Conservation (phyloP, 1,284 basidiomycete genomes). For the Puccinia novopanici region DNA sequence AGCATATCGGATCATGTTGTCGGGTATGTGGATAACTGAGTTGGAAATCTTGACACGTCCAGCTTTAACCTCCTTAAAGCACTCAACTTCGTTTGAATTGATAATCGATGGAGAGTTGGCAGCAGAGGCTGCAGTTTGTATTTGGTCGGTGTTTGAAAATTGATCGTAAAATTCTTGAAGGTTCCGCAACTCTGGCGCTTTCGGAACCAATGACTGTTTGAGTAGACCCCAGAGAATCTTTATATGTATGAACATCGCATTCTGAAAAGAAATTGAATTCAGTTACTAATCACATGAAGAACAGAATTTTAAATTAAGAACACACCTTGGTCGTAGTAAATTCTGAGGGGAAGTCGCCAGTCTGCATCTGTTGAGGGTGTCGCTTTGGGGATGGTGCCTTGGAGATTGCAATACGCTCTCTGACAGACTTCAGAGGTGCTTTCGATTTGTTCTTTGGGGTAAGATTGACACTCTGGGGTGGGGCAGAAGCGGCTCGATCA, state of each 20-base stretch:
- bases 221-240: constrained; percentile 39
- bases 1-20: constrained; percentile 9
- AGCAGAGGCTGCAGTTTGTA: background rate
- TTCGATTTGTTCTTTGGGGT: background rate
- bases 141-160: background rate
- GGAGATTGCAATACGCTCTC: background rate
- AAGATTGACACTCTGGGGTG: background rate
- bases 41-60: background rate
- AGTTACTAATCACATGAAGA: background rate
- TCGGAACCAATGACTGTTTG: background rate
- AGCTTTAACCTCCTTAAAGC: background rate
- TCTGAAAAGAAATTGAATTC: constrained; percentile 4
- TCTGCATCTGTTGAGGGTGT: constrained; percentile 35
- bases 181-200: background rate
- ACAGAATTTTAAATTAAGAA: background rate
- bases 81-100: background rate
- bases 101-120: background rate
- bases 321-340: constrained; percentile 15
- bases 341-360: background rate
- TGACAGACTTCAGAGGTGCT: background rate
- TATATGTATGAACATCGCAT: constrained; percentile 30
- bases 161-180: constrained; percentile 24
- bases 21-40: background rate
- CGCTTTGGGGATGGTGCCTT: constrained; percentile 2
- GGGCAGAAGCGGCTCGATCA: background rate